phyloP scores from a whole-genome alignment of 768 basidiomycete genomes.

The Lactifluus rugatus region DNA sequence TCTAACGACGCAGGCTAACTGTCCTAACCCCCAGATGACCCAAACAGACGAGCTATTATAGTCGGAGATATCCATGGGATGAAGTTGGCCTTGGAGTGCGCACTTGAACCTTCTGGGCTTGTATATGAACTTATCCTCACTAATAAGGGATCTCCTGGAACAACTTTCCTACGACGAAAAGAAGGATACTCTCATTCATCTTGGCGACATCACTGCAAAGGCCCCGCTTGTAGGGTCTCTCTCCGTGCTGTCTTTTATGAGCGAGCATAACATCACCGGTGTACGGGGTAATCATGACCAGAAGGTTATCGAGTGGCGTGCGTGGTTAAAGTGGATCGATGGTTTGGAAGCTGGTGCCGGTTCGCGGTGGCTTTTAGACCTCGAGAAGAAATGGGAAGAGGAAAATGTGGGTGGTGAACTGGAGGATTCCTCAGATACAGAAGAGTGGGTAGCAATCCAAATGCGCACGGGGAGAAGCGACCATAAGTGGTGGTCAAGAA shows the following conservation, averaged over 20 bases:
- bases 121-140: conserved; percentile 4
- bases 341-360: conserved; percentile 33
- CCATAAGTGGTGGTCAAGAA: conserved; percentile 25
- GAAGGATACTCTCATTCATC: conserved; percentile 65
- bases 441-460: conserved; percentile 28
- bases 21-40: conserved; percentile 33
- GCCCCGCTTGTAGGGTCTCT: conserved; percentile 51
- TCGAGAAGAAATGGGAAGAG: conserved; percentile 37
- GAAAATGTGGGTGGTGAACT: conserved; percentile 21
- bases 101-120: neutral
- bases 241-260: conserved; percentile 55
- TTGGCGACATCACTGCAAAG: conserved; percentile 77
- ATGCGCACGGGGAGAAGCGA: conserved; percentile 7
- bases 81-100: conserved; percentile 56
- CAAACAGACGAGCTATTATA: conserved; percentile 51
- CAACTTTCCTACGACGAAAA: conserved; percentile 49
- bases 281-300: conserved; percentile 96
- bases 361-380: conserved; percentile 41
- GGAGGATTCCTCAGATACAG: conserved; percentile 27
- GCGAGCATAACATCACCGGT: conserved; percentile 53
- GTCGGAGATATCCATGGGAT: conserved; percentile 89
- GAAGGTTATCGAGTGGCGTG: conserved; percentile 78
- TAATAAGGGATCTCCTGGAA: conserved; percentile 47
- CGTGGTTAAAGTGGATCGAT: conserved; percentile 76
- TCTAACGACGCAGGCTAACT: neutral